These are phyloP conservation scores for Termitomyces sp. DNA, from an alignment of 768 basidiomycete species.

Conservation along the genomic window DNA sequence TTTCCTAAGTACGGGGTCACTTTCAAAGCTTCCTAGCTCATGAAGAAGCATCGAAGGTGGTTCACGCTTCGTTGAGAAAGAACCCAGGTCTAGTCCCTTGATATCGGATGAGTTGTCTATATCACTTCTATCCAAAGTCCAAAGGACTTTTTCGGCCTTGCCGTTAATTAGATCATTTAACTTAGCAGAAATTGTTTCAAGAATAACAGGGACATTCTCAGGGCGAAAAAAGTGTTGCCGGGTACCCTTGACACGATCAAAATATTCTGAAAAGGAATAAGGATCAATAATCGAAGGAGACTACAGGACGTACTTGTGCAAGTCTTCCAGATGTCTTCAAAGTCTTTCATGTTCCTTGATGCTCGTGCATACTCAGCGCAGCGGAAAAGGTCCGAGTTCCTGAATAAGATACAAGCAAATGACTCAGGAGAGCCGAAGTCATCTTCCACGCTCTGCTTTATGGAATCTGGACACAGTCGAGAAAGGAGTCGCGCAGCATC, in stretches of 20 bases:
- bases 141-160: neutral
- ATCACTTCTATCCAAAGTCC: neutral
- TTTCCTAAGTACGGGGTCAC: neutral
- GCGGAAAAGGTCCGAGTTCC: neutral
- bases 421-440: neutral
- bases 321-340: neutral
- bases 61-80: neutral
- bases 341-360: neutral
- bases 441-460: neutral
- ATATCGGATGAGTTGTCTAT: neutral
- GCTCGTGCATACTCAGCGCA: neutral
- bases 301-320: neutral
- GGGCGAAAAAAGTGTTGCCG: neutral
- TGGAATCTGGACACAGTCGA: neutral
- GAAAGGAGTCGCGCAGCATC: neutral
- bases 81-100: neutral
- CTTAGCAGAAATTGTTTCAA: neutral
- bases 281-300: neutral
- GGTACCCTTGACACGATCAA: neutral
- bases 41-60: conserved; percentile 2
- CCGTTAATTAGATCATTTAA: neutral
- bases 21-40: neutral
- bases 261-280: neutral
- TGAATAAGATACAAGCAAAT: neutral
- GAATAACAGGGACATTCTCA: neutral